Conservation (phyloP, 2,329 filamentous ascomycete species). For the Sclerotinia trifoliorum region DNA sequence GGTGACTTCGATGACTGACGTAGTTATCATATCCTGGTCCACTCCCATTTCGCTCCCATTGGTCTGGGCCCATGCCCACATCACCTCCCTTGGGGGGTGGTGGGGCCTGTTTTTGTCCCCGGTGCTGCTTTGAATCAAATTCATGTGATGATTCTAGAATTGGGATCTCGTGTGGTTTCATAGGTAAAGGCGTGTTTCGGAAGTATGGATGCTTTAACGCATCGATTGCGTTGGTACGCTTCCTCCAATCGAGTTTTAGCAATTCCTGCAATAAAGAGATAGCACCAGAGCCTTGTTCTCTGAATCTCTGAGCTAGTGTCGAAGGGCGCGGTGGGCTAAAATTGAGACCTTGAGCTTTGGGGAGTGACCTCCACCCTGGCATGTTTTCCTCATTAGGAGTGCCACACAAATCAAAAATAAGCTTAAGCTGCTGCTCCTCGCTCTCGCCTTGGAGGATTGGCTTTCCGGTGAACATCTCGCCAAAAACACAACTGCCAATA, state of each 20-base stretch:
- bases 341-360: slow-evolving; percentile 73
- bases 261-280: slow-evolving; percentile 80
- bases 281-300: slow-evolving; percentile 68
- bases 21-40: slow-evolving; percentile 35
- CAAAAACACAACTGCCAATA: slow-evolving; percentile 79
- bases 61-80: slow-evolving; percentile 67
- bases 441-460: slow-evolving; percentile 89
- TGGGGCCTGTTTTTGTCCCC: slow-evolving; percentile 77
- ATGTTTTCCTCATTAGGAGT: slow-evolving; percentile 86
- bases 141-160: slow-evolving; percentile 94
- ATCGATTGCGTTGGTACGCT: slow-evolving; percentile 88
- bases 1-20: slow-evolving; percentile 28
- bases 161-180: slow-evolving; percentile 83
- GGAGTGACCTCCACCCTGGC: slow-evolving; percentile 84
- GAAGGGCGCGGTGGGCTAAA: slow-evolving; percentile 57
- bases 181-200: slow-evolving; percentile 71
- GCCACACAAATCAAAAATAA: slow-evolving; percentile 92
- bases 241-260: slow-evolving; percentile 83
- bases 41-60: slow-evolving; percentile 37
- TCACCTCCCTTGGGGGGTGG: slow-evolving; percentile 90
- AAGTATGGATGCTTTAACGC: slow-evolving; percentile 93
- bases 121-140: slow-evolving; percentile 87
- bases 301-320: slow-evolving; percentile 71
- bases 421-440: slow-evolving; percentile 83
- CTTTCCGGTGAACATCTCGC: slow-evolving; percentile 93